A percentile compares a stretch with the other conserved stretches of the same genome.
Conservation (phyloP, 345 rosid species). For the Dimocarpus longan region DNA sequence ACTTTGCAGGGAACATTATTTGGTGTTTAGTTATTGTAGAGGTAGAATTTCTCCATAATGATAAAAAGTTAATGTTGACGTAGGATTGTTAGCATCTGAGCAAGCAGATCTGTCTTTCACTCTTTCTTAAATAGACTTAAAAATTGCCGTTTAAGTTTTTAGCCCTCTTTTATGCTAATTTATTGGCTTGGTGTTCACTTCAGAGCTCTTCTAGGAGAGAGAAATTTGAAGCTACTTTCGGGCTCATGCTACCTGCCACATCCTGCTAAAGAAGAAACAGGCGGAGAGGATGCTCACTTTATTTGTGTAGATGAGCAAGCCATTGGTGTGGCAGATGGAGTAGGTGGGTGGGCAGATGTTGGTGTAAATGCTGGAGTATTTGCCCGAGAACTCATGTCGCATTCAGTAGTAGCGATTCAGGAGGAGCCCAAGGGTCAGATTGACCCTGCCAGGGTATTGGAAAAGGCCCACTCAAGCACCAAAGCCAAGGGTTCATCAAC, state of each 20-base stretch:
- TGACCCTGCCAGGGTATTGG: conserved; percentile 77
- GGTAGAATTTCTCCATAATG: background rate
- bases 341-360: conserved; percentile 99
- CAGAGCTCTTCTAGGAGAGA: conserved; percentile 45
- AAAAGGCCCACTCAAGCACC: conserved; percentile 82
- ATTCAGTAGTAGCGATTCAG: conserved; percentile 73
- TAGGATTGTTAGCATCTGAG: background rate
- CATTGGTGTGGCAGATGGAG: conserved; percentile 98
- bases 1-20: background rate
- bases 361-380: conserved; percentile 82
- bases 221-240: conserved; percentile 66
- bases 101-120: background rate
- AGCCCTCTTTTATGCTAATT: background rate
- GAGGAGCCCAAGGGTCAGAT: conserved; percentile 68
- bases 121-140: background rate
- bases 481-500: conserved; percentile 91
- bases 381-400: conserved; percentile 84
- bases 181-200: conserved; percentile 24
- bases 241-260: conserved; percentile 89
- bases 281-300: conserved; percentile 99
- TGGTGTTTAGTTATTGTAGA: background rate
- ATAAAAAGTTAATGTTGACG: background rate
- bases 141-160: conserved; percentile 8
- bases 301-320: conserved; percentile 76
- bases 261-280: conserved; percentile 90